Evolutionary conservation across 768 basidiomycete genomes (phyloP), one percentile per base, ranked within the genome.

Genomic region (Trametes meyenii): DNA sequence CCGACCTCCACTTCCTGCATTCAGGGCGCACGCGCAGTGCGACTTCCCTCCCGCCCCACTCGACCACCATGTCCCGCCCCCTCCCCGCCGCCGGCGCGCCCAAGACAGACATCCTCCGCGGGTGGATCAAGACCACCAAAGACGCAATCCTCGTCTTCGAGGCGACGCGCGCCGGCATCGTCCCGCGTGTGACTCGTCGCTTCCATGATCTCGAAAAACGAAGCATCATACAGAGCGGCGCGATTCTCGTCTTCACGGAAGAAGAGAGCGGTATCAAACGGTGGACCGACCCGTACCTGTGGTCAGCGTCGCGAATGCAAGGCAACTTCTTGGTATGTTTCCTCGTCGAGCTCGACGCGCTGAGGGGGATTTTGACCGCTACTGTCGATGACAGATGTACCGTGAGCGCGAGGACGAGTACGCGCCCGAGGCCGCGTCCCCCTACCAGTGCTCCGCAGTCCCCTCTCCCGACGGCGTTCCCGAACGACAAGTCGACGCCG

Each of bases 251-350:
- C 24, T 67, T 64, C 54, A 64, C 66, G 23, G 66, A 67, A 44
- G 66, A 67, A 51, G 66, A 67, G 49, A 65, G 63, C 45, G 63
- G 63, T 6, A 67, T 67, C 58, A 65, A 65, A 44, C 60, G 66
- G 21, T 67, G 66, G 66, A 67, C 66, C 35, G 66, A 67, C 45
- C 63, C 61, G 14, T 67, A 57, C 59, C 45, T 60, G 13, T 67
- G 66, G 66, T 61, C 60, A 5, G 63, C 66, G 17, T 67, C 66
- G 24, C 51, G 66, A 0, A 67, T 65, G 61, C 61, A 65, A 48
- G 66, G 66, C 24, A 61, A 65, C 49, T 67, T 67, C 29, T 24
- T 66, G 36, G 66, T 67, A 48, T 39, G 66, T 59, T 6, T 13
- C 16, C 5, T 17, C 5, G 21, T 14, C 2, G n/a, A n/a, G 4